Evolutionary conservation across 2,329 filamentous ascomycete species (phyloP), one percentile per base, ranked within the genome.

Genomic region (Penicillium occitanis): DNA sequence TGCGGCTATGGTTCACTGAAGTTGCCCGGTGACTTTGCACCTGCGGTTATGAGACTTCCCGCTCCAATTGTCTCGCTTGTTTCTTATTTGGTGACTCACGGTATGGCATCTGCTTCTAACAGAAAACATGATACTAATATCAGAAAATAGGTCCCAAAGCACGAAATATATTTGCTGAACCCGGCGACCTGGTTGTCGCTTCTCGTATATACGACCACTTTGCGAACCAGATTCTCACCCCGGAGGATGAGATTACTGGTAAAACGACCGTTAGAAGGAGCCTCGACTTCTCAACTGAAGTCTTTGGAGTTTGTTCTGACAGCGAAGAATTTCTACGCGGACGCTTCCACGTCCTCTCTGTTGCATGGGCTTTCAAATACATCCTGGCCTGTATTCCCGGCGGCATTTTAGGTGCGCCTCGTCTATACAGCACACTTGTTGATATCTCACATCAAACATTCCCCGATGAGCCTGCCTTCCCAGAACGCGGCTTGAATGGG

Each of bases 21-120:
- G 6, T 71, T 80, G 5, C 78, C 78, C 0, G 66, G 61, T 1
- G 74, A 78, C 14, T 76, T 80, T 69, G 75, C 75, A 4, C 78
- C 79, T n/a, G 72, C 71, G 13, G 71, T 74, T 4, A 70, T 81
- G 61, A 73, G 73, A 53, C 71, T 83, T 17, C 81, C 81, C 1
- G 75, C 75, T n/a, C 80, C 78, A 59, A 76, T 83, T 66, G 80
- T 79, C 40, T 78, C 79, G 33, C 76, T 75, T n/a, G 71, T 76
- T 13, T 69, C 70, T 22, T 80, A 78, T 68, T 66, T 83, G 63
- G 69, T 73, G 59, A 68, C 70, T 53, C 70, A 77, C 68, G 77
- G 79, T 81, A 73, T 67, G 71, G 55, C 51, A 30, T 55, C 50
- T 5, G 19, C 57, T 17, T 19, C 30, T 35, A 37, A n/a, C 28